Evolutionary conservation across 2,329 filamentous ascomycete genomes (phyloP).

Genomic region (Aspergillus ruber): DNA sequence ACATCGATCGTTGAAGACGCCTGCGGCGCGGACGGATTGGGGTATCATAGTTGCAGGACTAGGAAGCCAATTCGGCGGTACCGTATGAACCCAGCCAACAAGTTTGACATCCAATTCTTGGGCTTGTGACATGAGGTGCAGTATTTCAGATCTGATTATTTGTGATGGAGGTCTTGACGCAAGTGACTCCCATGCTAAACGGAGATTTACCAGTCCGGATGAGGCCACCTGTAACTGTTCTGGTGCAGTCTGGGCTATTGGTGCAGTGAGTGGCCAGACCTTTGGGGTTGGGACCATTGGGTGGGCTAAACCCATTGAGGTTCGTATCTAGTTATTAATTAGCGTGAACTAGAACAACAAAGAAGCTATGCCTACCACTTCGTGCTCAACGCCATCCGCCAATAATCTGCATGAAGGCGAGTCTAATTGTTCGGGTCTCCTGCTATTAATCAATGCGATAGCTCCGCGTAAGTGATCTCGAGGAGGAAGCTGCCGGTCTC

Average conservation of each 20-base stretch:
- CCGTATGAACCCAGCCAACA: constrained; percentile 15
- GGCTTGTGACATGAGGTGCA: constrained; percentile 13
- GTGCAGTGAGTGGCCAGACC: constrained; percentile 16
- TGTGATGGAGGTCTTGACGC: not conserved
- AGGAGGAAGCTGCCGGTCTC: constrained; percentile 13
- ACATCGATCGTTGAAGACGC: constrained; percentile 19
- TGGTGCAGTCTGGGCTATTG: constrained; percentile 10
- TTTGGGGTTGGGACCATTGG: constrained; percentile 17
- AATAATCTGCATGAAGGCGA: constrained; percentile 11
- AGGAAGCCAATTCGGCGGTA: constrained; percentile 20
- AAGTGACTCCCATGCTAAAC: constrained; percentile 16
- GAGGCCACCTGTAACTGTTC: constrained; percentile 15
- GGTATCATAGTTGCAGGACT: constrained; percentile 17
- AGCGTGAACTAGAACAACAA: too few relatives aligned
- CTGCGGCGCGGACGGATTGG: constrained; percentile 18
- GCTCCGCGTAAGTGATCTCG: constrained; percentile 24
- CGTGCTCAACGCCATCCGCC: constrained; percentile 16
- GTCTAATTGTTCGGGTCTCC: constrained; percentile 9
- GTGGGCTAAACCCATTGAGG: constrained; percentile 10
- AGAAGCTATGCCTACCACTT: constrained; percentile 15
- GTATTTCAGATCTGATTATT: constrained; percentile 5
- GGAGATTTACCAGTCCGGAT: constrained; percentile 18
- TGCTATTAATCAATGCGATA: constrained; percentile 21
- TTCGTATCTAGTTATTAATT: constrained; percentile 14
- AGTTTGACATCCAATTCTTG: constrained; percentile 16